Conservation (phyloP, 768 basidiomycete species). For the Suillus cothurnatus region DNA sequence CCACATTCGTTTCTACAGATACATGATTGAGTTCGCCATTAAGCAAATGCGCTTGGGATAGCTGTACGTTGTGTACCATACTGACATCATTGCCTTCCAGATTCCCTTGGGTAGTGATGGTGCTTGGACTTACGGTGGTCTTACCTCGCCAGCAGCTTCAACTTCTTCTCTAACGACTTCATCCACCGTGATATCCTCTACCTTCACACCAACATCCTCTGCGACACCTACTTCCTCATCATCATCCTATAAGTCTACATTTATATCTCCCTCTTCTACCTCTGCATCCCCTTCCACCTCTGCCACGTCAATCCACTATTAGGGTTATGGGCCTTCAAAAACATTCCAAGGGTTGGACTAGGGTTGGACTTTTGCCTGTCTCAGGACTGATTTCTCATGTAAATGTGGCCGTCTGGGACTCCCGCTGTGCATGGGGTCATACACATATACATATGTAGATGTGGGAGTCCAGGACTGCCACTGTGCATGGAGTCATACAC, state of each 20-base stretch:
- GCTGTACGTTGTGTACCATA: background rate
- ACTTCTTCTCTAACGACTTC: constrained; percentile 21
- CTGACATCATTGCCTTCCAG: constrained; percentile 37
- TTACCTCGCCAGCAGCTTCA: constrained; percentile 59
- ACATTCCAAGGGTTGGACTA: no score
- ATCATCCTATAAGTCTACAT: constrained; percentile 24
- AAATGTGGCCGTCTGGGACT: no score
- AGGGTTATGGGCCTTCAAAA: no score
- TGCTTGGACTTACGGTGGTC: constrained; percentile 74
- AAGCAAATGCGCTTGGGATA: background rate
- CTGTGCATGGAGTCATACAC: no score
- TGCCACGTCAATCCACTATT: constrained; percentile 26
- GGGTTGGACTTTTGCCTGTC: no score
- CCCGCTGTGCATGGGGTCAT: no score
- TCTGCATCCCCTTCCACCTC: constrained; percentile 26
- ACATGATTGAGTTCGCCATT: background rate
- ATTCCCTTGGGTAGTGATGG: constrained; percentile 68
- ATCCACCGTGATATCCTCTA: constrained; percentile 27
- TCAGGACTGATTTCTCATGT: no score
- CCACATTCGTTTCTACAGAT: background rate
- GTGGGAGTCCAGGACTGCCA: no score
- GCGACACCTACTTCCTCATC: constrained; percentile 30
- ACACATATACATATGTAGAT: no score
- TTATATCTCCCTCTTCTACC: constrained; percentile 31
- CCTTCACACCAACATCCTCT: constrained; percentile 27